Percentiles rank a stretch among this genome's conserved stretches.
Conservation (phyloP, 2,329 filamentous ascomycete species). For the Ophiostoma australiae region DNA sequence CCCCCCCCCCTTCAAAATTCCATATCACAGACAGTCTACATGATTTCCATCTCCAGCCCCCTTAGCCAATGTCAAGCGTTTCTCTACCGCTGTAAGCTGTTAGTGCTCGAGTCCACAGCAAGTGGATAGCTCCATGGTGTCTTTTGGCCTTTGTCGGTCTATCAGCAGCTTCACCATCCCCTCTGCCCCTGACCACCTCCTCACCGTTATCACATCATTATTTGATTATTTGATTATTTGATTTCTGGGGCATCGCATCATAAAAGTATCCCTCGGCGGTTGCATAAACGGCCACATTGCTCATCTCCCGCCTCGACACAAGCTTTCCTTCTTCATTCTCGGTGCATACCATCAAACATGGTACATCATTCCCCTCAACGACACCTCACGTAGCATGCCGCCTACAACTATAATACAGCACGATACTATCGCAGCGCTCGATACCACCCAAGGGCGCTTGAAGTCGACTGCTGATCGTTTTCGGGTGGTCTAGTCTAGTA, state of each 20-base stretch:
- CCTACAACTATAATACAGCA: not conserved
- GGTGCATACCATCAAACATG: not conserved
- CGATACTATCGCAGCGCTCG: not conserved
- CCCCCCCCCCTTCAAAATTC: not conserved
- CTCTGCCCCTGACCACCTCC: not conserved
- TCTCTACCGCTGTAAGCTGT: constrained; percentile 42
- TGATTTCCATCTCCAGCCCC: constrained; percentile 26
- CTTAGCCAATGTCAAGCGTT: constrained; percentile 50
- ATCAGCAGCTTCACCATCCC: constrained; percentile 4
- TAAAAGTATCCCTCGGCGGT: not conserved
- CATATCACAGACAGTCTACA: not conserved
- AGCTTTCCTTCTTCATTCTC: not conserved
- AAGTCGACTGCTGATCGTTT: not conserved
- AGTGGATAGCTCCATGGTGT: not conserved
- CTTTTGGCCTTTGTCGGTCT: not conserved
- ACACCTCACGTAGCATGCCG: not conserved
- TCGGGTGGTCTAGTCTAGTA: not conserved
- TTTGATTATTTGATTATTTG: no score
- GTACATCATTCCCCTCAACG: not conserved
- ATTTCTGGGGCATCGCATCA: not conserved
- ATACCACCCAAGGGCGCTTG: not conserved
- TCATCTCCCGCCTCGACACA: not conserved
- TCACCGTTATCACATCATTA: not conserved
- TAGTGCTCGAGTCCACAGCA: constrained; percentile 25
- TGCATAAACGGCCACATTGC: constrained; percentile 13